Conservation (phyloP, 495 filamentous ascomycete genomes). For the Xylaria nigripes region DNA sequence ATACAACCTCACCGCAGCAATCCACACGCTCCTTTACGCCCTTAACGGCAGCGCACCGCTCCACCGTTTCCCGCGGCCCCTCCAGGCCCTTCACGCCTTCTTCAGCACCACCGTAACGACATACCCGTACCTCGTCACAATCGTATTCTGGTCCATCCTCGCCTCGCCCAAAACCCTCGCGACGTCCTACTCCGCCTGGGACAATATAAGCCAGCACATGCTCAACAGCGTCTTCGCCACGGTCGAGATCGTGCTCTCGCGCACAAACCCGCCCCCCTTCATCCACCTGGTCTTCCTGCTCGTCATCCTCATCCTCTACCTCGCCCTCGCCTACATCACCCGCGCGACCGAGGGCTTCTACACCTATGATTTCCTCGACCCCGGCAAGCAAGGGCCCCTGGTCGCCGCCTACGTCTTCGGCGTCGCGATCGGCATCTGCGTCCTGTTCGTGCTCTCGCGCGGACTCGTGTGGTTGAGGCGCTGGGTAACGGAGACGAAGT, state of each 20-base stretch:
- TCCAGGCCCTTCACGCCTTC: constrained; percentile 57
- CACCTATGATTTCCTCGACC: constrained; percentile 66
- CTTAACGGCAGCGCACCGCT: constrained; percentile 47
- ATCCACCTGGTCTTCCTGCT: constrained; percentile 51
- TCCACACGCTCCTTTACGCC: constrained; percentile 62
- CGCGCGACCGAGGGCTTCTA: constrained; percentile 61
- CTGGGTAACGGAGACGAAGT: constrained; percentile 45
- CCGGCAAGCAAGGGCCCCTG: constrained; percentile 26
- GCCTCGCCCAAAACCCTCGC: constrained; percentile 45
- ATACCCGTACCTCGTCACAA: constrained; percentile 61
- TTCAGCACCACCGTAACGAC: constrained; percentile 59
- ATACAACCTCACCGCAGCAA: constrained; percentile 56
- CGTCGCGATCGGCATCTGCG: constrained; percentile 53
- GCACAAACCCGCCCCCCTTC: constrained; percentile 50
- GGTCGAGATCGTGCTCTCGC: constrained; percentile 61
- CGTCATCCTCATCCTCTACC: constrained; percentile 59
- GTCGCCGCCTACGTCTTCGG: constrained; percentile 54
- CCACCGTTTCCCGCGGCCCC: constrained; percentile 49
- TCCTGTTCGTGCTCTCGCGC: constrained; percentile 53
- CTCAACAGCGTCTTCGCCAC: constrained; percentile 65
- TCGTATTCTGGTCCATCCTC: constrained; percentile 55
- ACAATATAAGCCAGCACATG: constrained; percentile 65
- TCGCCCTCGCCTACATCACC: constrained; percentile 67
- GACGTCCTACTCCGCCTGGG: constrained; percentile 49
- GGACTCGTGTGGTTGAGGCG: constrained; percentile 39